Evolutionary conservation across 2,329 filamentous ascomycete genomes (phyloP).

Genomic region (Cryphonectria radicalis): DNA sequence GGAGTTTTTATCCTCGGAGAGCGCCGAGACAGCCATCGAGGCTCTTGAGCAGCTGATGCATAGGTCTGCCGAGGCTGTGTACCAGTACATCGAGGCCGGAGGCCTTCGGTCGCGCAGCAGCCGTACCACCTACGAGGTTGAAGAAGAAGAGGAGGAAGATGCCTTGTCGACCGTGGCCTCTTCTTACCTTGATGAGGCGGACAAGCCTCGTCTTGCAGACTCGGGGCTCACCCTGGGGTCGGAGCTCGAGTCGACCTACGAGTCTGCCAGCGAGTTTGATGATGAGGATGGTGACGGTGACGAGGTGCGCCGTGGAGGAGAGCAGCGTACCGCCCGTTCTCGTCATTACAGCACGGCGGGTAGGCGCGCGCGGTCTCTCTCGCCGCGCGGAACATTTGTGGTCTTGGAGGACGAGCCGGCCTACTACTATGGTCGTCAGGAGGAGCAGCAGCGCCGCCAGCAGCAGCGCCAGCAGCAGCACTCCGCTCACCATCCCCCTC

Average conservation of each 20-base stretch:
- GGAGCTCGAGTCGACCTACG: constrained; percentile 27
- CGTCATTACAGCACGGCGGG: not conserved
- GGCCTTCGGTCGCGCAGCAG: constrained; percentile 37
- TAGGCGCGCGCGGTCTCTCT: not conserved
- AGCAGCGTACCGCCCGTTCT: constrained; percentile 10
- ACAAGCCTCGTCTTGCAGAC: constrained; percentile 15
- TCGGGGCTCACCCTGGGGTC: constrained; percentile 21
- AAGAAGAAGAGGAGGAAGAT: constrained; percentile 24
- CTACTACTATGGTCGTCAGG: not conserved
- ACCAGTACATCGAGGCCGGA: constrained; percentile 38
- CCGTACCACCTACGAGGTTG: not conserved
- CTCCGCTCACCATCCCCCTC: too few species aligned
- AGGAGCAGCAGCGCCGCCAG: not conserved
- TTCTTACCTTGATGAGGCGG: constrained; percentile 18
- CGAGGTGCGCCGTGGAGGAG: constrained; percentile 8
- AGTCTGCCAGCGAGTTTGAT: constrained; percentile 23
- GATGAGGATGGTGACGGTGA: constrained; percentile 9
- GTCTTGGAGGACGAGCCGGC: not conserved
- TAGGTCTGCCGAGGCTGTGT: constrained; percentile 45
- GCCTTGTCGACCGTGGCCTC: constrained; percentile 18
- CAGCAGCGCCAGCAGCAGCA: not conserved
- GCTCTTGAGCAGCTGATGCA: constrained; percentile 44
- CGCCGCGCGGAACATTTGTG: not conserved
- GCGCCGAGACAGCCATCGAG: constrained; percentile 36
- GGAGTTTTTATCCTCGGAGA: constrained; percentile 38